Evolutionary conservation across 164 flowering plant species (phyloP), one percentile per base, ranked within the genome.

Genomic region (Kingdonia uniflora): DNA sequence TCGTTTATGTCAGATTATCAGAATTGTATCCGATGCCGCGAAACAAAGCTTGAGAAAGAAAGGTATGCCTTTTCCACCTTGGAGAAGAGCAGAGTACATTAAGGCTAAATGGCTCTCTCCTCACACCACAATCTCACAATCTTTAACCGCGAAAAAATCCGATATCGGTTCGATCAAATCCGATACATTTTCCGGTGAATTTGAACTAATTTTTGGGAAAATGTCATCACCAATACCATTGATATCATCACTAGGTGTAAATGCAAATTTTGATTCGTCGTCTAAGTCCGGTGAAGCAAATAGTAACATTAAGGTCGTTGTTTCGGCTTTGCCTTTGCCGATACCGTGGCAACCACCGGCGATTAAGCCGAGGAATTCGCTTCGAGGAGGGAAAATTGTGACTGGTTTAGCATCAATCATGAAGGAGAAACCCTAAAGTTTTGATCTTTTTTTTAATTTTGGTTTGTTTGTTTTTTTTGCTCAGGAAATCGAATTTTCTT

Each of bases 21-120:
- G 67, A 16, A 29, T 91, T 4, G 81, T 76, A 1, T 76, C 95
- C 0, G 96, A 91, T 45, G 95, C 90, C 1, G 88, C 88, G 0
- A 85, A 65, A 37, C 84, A 70, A 72, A 85, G 92, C 70, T 59
- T 91, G 62, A 87, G 83, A 82, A 87, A 85, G 80, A 87, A 80
- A 56, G 95, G 91, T 0, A 77, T 91, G 77, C 95, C 71, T 39
- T 45, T 85, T 46, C 95, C 96, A 2, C 97, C 96, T 0, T 87
- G 97, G 97, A 63, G 97, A 25, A 81, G 75, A 45, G 76, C 79
- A 0, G 92, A 82, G 19, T 88, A 88, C 66, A 74, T 89, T 51
- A 65, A 64, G 29, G 78, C 95, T 25, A 86, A 86, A 57, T 86
- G 92, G 95, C 80, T 83, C 42, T 73, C 97, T 25, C 74, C 87